These are phyloP conservation scores for Ophiostoma himal-ulmi DNA, from an alignment of 2,329 filamentous ascomycete genomes.

Conservation along the genomic window DNA sequence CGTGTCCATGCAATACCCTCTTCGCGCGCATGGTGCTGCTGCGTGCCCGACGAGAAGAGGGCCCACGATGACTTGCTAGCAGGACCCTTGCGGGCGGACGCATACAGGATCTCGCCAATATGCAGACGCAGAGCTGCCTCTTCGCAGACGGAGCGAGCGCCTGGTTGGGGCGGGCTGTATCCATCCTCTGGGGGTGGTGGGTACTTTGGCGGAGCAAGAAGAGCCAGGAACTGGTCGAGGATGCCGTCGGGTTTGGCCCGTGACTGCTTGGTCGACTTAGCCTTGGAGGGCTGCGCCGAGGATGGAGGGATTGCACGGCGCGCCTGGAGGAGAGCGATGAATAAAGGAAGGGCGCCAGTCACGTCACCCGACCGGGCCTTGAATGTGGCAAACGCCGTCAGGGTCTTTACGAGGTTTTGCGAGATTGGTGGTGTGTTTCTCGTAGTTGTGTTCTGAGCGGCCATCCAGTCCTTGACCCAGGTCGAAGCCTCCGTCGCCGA, in stretches of 20 bases:
- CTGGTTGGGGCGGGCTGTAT: conserved; percentile 59
- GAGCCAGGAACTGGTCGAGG: conserved; percentile 3
- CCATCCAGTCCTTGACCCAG: conserved; percentile 24
- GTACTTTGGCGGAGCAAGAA: conserved; percentile 40
- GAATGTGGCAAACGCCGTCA: conserved; percentile 74
- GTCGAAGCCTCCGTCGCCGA: not conserved
- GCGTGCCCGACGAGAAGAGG: conserved; percentile 39
- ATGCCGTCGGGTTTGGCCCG: not conserved
- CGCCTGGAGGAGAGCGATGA: conserved; percentile 76
- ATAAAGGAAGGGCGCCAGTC: conserved; percentile 68
- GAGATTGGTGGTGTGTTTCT: conserved; percentile 45
- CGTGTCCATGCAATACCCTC: conserved; percentile 84
- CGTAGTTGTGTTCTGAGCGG: conserved; percentile 5
- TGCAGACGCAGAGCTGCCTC: conserved; percentile 83
- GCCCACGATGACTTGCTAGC: conserved; percentile 38
- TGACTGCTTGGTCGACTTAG: not conserved
- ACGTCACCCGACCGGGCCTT: conserved; percentile 65
- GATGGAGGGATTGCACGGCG: conserved; percentile 55
- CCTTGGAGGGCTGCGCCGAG: conserved; percentile 3
- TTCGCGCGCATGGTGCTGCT: conserved; percentile 42
- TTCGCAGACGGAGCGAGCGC: conserved; percentile 63
- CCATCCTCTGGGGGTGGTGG: conserved; percentile 67
- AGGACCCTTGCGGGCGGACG: conserved; percentile 32
- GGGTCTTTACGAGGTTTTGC: conserved; percentile 64
- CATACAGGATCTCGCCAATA: conserved; percentile 88